Conservation (phyloP, 371 early-diverging fungal species). For the Mucor plumbeus region DNA sequence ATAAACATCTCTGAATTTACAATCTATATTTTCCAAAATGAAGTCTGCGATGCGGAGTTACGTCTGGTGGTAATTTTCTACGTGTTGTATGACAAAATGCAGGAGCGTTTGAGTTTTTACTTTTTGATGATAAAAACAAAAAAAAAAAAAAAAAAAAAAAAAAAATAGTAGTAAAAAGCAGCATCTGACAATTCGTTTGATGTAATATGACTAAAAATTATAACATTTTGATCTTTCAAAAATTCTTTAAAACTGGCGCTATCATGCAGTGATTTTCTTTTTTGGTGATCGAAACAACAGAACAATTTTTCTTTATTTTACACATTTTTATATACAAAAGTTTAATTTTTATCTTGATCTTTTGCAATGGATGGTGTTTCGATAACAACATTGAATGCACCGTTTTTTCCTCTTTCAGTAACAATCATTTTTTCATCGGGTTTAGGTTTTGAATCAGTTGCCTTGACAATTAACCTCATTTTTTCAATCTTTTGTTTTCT, state of each 20-base stretch:
- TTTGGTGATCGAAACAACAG: no score
- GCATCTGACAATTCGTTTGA: no score
- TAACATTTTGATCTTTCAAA: not conserved
- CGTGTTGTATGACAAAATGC: no score
- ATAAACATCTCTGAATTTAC: no score
- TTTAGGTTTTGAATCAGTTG: slow-evolving; percentile 37
- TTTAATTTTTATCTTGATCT: slow-evolving; percentile 1
- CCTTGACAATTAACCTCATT: slow-evolving; percentile 47
- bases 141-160: no score
- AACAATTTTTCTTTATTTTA: not conserved
- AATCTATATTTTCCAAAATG: no score
- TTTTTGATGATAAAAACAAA: no score
- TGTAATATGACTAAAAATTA: no score
- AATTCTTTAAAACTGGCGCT: not conserved
- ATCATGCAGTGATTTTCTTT: not conserved
- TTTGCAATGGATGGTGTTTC: slow-evolving; percentile 32
- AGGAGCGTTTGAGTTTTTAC: no score
- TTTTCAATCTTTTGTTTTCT: slow-evolving; percentile 45
- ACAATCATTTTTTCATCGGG: slow-evolving; percentile 31
- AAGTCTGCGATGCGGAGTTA: no score
- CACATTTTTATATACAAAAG: not conserved
- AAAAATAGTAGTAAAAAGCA: no score
- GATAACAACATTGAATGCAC: slow-evolving; percentile 45
- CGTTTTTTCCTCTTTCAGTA: slow-evolving; percentile 41
- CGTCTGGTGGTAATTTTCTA: no score